Conservation (phyloP, 495 filamentous ascomycete species). For the Penicillium waksmanii region DNA sequence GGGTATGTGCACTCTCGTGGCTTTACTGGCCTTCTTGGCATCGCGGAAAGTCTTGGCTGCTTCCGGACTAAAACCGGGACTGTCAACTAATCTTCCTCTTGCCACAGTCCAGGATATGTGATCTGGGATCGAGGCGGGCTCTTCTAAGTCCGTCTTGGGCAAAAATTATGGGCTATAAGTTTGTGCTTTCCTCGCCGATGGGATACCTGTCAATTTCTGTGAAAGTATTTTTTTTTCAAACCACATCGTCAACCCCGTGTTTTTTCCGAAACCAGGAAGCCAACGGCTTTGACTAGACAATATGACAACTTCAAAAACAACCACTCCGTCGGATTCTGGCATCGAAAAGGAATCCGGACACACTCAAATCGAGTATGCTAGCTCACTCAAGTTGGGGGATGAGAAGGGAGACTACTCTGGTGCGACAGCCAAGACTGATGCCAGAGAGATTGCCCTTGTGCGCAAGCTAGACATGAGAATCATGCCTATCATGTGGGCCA, state of each 20-base stretch:
- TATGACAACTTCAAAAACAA: neutral
- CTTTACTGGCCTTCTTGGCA: slow-evolving; percentile 1
- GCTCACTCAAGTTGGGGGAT: neutral
- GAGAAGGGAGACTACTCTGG: slow-evolving; percentile 18
- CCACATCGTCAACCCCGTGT: neutral
- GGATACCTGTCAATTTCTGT: neutral
- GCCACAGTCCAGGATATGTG: neutral
- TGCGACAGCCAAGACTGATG: slow-evolving; percentile 14
- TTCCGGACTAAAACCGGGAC: neutral
- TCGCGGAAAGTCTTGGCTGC: neutral
- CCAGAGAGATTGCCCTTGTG: slow-evolving; percentile 33
- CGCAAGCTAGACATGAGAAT: slow-evolving; percentile 50
- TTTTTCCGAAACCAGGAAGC: neutral
- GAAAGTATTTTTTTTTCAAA: neutral
- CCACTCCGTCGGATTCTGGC: neutral
- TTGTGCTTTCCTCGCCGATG: neutral
- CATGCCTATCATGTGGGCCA: slow-evolving; percentile 40
- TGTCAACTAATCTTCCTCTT: neutral
- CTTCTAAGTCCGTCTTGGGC: neutral
- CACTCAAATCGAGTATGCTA: slow-evolving; percentile 7
- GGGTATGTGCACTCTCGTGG: slow-evolving; percentile 2
- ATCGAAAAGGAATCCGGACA: neutral
- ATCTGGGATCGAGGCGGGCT: neutral
- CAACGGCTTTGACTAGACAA: neutral
- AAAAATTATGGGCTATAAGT: neutral